Evolutionary conservation across 2,329 filamentous ascomycete genomes (phyloP).

Genomic region (Herpotrichia juniperi): DNA sequence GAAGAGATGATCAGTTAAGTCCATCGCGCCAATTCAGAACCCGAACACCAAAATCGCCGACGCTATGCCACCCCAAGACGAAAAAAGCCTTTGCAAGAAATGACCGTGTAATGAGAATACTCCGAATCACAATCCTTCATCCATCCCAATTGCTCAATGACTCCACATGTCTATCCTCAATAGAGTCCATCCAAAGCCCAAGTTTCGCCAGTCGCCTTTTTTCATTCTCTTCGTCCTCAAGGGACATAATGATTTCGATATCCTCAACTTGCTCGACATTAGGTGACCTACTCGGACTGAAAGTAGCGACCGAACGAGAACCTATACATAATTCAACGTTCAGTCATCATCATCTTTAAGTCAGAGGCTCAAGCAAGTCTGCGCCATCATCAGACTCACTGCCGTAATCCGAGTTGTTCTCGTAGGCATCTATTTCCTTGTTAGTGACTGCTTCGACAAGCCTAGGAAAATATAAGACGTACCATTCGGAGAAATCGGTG

Average conservation of each 20-base stretch:
- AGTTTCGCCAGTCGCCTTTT: not conserved
- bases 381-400: constrained; percentile 43
- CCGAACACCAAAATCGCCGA: not conserved
- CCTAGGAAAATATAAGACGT: not conserved
- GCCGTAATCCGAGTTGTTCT: constrained; percentile 45
- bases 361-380: constrained; percentile 18
- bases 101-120: not conserved
- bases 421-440: constrained; percentile 29
- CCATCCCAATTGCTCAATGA: not conserved
- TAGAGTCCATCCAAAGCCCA: not conserved
- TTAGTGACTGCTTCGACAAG: constrained; percentile 7
- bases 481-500: constrained; percentile 34
- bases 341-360: not conserved
- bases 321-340: not conserved
- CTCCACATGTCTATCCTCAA: not conserved
- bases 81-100: not conserved
- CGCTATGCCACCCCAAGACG: not conserved
- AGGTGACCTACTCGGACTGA: not conserved
- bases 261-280: not conserved
- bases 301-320: not conserved
- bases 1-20: no score
- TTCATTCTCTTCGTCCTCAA: no score
- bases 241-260: no score
- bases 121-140: no score
- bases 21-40: no score